Evolutionary conservation across 768 basidiomycete genomes (phyloP).

Genomic region (Rhizopogon vesiculosus): DNA sequence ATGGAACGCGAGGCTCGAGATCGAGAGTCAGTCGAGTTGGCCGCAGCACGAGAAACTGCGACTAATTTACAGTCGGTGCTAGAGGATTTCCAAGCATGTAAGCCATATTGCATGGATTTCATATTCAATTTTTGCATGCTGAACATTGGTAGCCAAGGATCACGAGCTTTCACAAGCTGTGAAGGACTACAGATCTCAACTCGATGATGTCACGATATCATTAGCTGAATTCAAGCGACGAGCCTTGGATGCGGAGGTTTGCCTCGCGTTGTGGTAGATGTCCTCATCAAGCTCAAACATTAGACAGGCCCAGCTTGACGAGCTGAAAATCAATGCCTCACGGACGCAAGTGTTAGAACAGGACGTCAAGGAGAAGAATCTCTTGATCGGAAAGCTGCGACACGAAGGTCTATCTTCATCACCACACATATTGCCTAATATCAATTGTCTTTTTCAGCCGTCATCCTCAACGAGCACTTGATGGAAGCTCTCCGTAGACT

Average conservation of each 20-base stretch:
- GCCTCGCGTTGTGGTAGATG: conserved; percentile 8
- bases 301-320: conserved; percentile 67
- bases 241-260: conserved; percentile 82
- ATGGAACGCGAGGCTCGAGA: conserved; percentile 56
- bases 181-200: conserved; percentile 73
- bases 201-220: conserved; percentile 64
- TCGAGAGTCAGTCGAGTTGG: conserved; percentile 52
- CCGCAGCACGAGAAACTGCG: conserved; percentile 67
- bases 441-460: conserved; percentile 46
- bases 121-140: neutral
- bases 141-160: conserved; percentile 64
- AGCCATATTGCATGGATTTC: conserved; percentile 20
- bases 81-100: conserved; percentile 92
- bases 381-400: conserved; percentile 91
- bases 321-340: conserved; percentile 59
- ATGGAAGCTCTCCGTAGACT: conserved; percentile 97
- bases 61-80: conserved; percentile 88
- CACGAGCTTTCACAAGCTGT: conserved; percentile 85
- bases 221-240: conserved; percentile 90
- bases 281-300: neutral
- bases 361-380: conserved; percentile 92
- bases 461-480: conserved; percentile 96
- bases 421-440: neutral
- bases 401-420: conserved; percentile 70
- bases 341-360: conserved; percentile 74